Evolutionary conservation across 495 filamentous ascomycete species (phyloP).

Genomic region (Neurospora discreta): DNA sequence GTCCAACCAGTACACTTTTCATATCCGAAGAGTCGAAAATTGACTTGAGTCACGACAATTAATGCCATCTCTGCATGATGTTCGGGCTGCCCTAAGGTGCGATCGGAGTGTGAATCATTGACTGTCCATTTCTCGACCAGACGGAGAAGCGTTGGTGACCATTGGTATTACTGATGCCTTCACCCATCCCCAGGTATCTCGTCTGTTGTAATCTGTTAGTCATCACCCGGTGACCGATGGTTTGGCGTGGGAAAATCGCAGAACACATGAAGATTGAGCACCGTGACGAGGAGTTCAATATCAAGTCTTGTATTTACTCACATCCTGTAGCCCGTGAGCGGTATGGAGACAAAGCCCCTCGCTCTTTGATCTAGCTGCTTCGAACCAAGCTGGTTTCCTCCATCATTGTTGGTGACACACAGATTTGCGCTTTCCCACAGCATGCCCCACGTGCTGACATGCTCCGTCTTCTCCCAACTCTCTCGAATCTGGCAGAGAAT

Average conservation of each 20-base stretch:
- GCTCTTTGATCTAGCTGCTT: neutral
- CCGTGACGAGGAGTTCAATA: neutral
- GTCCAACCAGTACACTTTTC: neutral
- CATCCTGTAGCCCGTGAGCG: neutral
- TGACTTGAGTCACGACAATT: neutral
- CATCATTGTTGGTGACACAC: neutral
- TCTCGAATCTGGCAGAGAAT: too few relatives aligned
- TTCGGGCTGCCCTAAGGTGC: neutral
- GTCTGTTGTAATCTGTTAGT: neutral
- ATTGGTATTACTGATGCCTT: neutral
- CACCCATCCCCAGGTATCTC: neutral
- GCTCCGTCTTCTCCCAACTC: neutral
- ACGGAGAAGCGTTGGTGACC: neutral
- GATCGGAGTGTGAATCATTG: neutral
- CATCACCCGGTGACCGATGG: neutral
- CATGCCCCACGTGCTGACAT: neutral
- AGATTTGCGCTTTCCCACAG: neutral
- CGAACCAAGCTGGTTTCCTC: neutral
- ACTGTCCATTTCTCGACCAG: neutral
- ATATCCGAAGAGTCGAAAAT: neutral
- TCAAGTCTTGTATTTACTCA: neutral
- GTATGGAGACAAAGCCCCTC: neutral
- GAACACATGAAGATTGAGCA: neutral
- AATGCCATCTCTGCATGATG: neutral
- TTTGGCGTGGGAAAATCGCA: neutral